Evolutionary conservation across 495 filamentous ascomycete genomes (phyloP), one percentile per base, ranked within the genome.

Genomic region (Daldinia decipiens): DNA sequence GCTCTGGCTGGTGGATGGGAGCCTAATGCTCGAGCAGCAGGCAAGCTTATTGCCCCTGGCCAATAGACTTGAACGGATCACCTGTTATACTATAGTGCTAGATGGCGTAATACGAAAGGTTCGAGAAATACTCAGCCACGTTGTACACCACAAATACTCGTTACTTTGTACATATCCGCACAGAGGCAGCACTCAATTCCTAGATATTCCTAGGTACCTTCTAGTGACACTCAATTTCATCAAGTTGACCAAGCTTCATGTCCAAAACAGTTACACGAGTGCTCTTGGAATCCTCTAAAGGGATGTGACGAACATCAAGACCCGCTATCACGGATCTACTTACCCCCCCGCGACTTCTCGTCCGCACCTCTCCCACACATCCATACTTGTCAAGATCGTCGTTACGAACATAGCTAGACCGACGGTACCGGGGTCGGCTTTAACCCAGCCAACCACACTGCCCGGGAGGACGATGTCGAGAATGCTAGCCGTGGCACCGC

Each of bases 1-100:
- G 43, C 73, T 59, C 83, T 92, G 75, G 94, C 93, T 45, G 95
- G 95, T 76, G 95, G 95, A 43, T 98, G 94, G 95, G 82, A 85
- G 70, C 92, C 92, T 61, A 84, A 93, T 80, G 83, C 92, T 64
- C 82, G 82, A 77, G 86, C 88, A 77, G 86, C 93, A 83, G 95
- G 95, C 69, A 89, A 91, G 80, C 80, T 98, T 62, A 88, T 97
- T 78, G 88, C 94, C 39, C 95, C 95, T 56, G 95, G 96, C 72
- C 92, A 93, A 82, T 93, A 88, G 82, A 70, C 43, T 31, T 9
- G 43, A 57, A 19, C 54, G 12, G 26, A 57, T 43, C 36, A 32
- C 50, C 55, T 58, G 19, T 68, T 58, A 62, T 58, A 68, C 19
- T 62, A 66, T 34, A 68, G 11, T 24, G 51, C 56, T 62, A 52